These are phyloP conservation scores for Selaginella moellendorffii DNA, from an alignment of 75 land plant genomes.

Conservation along the genomic window DNA sequence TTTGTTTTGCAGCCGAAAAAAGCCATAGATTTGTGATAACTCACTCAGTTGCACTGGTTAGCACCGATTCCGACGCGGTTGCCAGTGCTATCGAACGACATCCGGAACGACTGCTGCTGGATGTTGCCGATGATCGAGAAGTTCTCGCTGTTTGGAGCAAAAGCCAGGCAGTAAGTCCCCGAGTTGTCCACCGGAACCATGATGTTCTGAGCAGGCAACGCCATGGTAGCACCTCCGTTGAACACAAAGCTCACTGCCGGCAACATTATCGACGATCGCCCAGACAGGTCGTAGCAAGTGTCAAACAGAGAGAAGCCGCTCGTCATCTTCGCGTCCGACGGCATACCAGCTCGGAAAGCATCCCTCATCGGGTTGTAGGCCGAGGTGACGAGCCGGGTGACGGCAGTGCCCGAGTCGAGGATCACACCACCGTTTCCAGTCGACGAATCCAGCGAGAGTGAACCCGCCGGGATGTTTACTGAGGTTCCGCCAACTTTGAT, in stretches of 20 bases:
- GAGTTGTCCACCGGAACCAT: constrained; percentile 43
- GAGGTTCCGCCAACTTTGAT: constrained; percentile 31
- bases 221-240: constrained; percentile 34
- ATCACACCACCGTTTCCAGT: constrained; percentile 47
- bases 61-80: constrained; percentile 41
- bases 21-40: too few relatives aligned
- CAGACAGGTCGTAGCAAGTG: constrained; percentile 50
- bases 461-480: constrained; percentile 13
- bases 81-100: constrained; percentile 14
- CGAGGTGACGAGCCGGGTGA: constrained; percentile 37
- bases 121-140: constrained; percentile 3
- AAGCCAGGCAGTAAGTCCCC: constrained; percentile 3
- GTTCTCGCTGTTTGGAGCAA: constrained; percentile 9
- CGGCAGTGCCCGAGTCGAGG: constrained; percentile 71
- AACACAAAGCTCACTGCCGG: constrained; percentile 60
- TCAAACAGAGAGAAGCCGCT: constrained; percentile 42
- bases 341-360: constrained; percentile 25
- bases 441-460: constrained; percentile 19
- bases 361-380: constrained; percentile 47
- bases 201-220: constrained; percentile 48
- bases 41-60: constrained; percentile 2
- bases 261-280: constrained; percentile 30
- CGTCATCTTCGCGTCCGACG: constrained; percentile 28
- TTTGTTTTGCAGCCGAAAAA: too few relatives aligned
- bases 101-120: constrained; percentile 5